Conservation (phyloP, 257 asterid species). For the Verbena officinalis region DNA sequence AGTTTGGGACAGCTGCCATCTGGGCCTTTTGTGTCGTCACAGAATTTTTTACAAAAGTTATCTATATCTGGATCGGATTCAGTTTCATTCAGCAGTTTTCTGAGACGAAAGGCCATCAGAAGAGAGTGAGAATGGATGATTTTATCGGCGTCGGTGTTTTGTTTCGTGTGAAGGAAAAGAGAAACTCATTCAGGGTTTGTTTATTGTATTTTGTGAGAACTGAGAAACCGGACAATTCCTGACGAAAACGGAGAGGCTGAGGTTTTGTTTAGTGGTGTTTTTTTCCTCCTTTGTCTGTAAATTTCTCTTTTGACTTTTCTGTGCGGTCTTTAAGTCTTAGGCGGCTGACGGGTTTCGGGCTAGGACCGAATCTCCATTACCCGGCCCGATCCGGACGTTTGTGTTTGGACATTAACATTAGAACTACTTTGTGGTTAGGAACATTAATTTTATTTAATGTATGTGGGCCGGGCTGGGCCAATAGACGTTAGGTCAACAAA, state of each 20-base stretch:
- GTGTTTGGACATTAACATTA: background rate
- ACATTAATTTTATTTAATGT: background rate
- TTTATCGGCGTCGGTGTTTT: background rate
- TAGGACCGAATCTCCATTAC: background rate
- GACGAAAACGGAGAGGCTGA: slow-evolving; percentile 27
- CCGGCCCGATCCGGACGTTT: slow-evolving; percentile 5
- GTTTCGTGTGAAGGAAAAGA: background rate
- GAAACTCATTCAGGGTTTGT: slow-evolving; percentile 13
- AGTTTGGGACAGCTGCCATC: slow-evolving; percentile 26
- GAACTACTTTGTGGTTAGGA: background rate
- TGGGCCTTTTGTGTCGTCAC: slow-evolving; percentile 8
- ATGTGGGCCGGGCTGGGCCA: background rate
- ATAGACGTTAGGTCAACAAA: background rate
- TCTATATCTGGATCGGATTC: background rate
- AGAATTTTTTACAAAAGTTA: slow-evolving; percentile 21
- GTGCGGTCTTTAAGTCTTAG: slow-evolving; percentile 22
- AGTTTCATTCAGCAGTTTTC: slow-evolving; percentile 41
- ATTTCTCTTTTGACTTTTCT: slow-evolving; percentile 33
- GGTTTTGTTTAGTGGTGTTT: background rate
- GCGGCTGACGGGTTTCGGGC: slow-evolving; percentile 36
- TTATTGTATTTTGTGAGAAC: background rate
- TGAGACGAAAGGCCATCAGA: slow-evolving; percentile 46
- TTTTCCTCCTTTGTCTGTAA: background rate
- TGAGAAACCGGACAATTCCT: slow-evolving; percentile 8
- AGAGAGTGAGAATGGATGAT: background rate